Base-by-base conservation (phyloP, 1,284 basidiomycete genomes). In the Cutaneotrichosporon sp. region DNA sequence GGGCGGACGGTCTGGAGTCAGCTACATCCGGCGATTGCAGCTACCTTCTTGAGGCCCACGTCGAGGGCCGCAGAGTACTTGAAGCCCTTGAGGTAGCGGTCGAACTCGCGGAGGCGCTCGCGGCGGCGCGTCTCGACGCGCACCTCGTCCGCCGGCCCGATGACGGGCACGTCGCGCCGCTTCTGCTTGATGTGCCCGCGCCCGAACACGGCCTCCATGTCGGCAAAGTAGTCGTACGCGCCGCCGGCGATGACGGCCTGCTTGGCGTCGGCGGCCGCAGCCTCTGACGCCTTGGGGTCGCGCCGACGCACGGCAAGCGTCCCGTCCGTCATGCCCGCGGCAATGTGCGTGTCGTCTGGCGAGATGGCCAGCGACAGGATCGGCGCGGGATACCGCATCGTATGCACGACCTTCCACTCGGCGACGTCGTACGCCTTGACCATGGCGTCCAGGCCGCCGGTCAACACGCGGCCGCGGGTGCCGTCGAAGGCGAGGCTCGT, bases 401-500 rank as follows among this genome's bases (percentile, higher is more conserved):
- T 98, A 76, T 99, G 97, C 10, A 95, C 89, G 31, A 99, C 97
- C 71, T 91, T 90, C 83, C 95, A 95, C 42, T 89, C 89, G 72
- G 90, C 87, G 53, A 95, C 88, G 75, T 99, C 95, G 81, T 99
- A 99, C 24, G 98, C 94, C 81, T 99, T 99, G 62, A 99, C 92
- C 87, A 99, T 90, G 68, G 95, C 93, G 76, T 99, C 97, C 64
- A 99, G 82, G 34, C 91, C 88, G 36, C 91, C 97, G 0, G 92
- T 94, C 51, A 99, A 82, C 3, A 99, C 84, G 27, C 95, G 85
- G 33, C 71, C 72, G 59, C 73, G 73, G 58, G 84, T 85, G 18
- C 88, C 79, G 73, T 93, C 88, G 78, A 95, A 92, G 4, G 90
- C 83, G 27, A 98, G 83, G 24, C 90, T 86, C 0, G 95, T 99